Evolutionary conservation across 2,329 filamentous ascomycete species (phyloP), one percentile per base, ranked within the genome.

Genomic region (Septoria linicola): DNA sequence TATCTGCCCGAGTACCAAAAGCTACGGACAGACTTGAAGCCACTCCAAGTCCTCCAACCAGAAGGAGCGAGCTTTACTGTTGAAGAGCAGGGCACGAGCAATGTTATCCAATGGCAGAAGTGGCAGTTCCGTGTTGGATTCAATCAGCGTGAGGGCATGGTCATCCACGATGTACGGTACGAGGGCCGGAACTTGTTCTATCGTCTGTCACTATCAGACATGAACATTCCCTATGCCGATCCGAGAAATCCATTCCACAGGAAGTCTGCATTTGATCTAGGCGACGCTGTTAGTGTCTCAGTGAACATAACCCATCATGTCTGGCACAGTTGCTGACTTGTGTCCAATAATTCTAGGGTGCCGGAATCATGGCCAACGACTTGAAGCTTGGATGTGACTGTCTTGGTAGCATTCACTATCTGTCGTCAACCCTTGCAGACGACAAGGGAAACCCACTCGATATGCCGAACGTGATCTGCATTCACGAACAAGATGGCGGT

Each of bases 361-460:
- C 83, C 10, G 83, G 84, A 37, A 75, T 83, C 52, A 84, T 83
- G 73, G 82, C 83, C 52, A 87, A 88, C 66, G 82, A 87, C 63
- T 72, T 88, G 2, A 79, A 84, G 59, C 73, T 88, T 1, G 84
- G 84, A 17, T 88, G 84, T 59, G 84, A 88, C 64, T 88, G 84
- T 61, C 73, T 87, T 1, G 84, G 84, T 3, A 80, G 82, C 16
- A 87, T 87, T 63, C 80, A 86, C 63, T 87, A 87, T 59, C 75
- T 87, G 30, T 77, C 77, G 45, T 77, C 77, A 2, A 74, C 81
- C 10, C 68, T 85, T 10, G 35, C 43, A 11, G 43, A 51, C 27
- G 40, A 45, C 34, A 52, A 51, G 41, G 53, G 58, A n/a, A 74
- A 78, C 13, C 75, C 80, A 0, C 63, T 80, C 2, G 68, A 75